Base-by-base conservation (phyloP, 257 asterid genomes). In the Penstemon davidsonii region DNA sequence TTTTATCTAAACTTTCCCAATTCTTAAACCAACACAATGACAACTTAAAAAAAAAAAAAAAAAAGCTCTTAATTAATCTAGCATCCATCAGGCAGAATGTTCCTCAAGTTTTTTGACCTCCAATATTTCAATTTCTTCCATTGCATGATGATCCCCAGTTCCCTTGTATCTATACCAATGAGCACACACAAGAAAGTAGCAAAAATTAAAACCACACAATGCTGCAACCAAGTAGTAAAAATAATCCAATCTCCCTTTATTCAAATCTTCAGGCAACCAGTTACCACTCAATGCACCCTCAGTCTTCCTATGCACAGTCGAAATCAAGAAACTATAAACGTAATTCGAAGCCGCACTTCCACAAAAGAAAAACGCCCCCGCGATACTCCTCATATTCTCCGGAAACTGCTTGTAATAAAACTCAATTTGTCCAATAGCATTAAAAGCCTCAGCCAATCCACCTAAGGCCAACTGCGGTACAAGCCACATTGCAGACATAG, bases 321-420 rank as follows among this genome's bases (percentile, higher is more conserved):
- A 73, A 8, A 87, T 60, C 79, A 87, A 42, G 49, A 80, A 73
- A 15, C 92, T 73, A 3, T 78, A 82, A 18, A 88, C 25, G 45
- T 88, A 91, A 55, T 78, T 86, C 0, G 95, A 75, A 0, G 68
- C 61, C 0, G 88, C 91, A 66, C 53, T 67, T 4, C 85, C 92
- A 55, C 87, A 79, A 37, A 86, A 86, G 75, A 60, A 70, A 60
- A 88, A 78, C 0, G 96, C 82, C 55, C 91, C 92, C 0, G 87
- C 96, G 6, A 91, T 47, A 68, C 97, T 91, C 82, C 89, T 86
- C 96, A 91, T 88, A 60, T 88, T 88, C 83, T 91, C 97, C 0
- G 97, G 97, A 72, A 86, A 85, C 74, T 91, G 87, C 74, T 84
- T 86, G 67, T 88, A 86, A 72, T 73, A 91, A 55, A 88, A 85